Percentiles rank a stretch among this genome's conserved stretches.
Conservation (phyloP, 805 yeast species). For the Lipomyces yamanashiensis region DNA sequence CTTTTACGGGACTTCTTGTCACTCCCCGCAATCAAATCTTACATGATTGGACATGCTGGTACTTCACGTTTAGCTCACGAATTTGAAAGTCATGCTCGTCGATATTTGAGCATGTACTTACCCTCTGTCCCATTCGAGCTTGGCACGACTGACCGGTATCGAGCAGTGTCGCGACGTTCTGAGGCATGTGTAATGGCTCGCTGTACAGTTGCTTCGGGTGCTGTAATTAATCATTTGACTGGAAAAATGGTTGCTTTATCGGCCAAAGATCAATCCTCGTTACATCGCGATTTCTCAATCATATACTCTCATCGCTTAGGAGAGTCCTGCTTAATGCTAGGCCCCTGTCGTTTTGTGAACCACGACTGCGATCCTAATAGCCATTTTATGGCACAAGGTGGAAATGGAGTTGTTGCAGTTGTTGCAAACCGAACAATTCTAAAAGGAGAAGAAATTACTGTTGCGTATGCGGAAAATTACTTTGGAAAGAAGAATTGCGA, state of each 20-base stretch:
- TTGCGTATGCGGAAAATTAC: slow-evolving; percentile 50
- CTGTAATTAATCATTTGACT: slow-evolving; percentile 45
- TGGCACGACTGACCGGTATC: slow-evolving; percentile 51
- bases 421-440: slow-evolving; percentile 46
- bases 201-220: slow-evolving; percentile 41
- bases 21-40: slow-evolving; percentile 18
- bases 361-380: slow-evolving; percentile 56
- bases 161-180: slow-evolving; percentile 39
- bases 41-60: slow-evolving; percentile 13
- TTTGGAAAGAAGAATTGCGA: slow-evolving; percentile 52
- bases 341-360: slow-evolving; percentile 55
- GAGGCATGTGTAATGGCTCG: slow-evolving; percentile 52
- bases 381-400: slow-evolving; percentile 44
- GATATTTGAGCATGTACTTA: slow-evolving; percentile 47
- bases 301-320: slow-evolving; percentile 47
- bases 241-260: slow-evolving; percentile 49
- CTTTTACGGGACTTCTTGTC: slow-evolving; percentile 17
- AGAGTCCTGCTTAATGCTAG: slow-evolving; percentile 51
- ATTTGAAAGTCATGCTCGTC: slow-evolving; percentile 47
- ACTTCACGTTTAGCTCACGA: slow-evolving; percentile 38
- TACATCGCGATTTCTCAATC: slow-evolving; percentile 52
- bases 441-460: slow-evolving; percentile 56
- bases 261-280: slow-evolving; percentile 44
- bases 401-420: slow-evolving; percentile 44
- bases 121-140: slow-evolving; percentile 51